Evolutionary conservation across 1,284 basidiomycete genomes (phyloP).

Genomic region (Apiotrichum laibachii): DNA sequence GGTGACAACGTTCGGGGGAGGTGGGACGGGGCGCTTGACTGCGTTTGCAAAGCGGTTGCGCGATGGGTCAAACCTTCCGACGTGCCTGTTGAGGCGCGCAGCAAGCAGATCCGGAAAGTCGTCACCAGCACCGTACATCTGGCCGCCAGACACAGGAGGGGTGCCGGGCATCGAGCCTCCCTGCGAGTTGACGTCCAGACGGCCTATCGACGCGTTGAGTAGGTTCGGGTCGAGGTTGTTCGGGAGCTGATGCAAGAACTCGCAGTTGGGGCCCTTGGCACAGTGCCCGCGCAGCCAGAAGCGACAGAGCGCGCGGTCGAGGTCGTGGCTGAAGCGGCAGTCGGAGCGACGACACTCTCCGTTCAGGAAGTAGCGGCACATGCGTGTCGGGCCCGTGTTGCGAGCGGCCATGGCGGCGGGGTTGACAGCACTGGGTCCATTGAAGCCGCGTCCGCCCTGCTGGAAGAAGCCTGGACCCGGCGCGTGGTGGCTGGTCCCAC

Average conservation of each 20-base stretch:
- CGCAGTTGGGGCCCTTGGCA: slow-evolving; percentile 77
- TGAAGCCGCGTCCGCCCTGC: slow-evolving; percentile 38
- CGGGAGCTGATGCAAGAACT: slow-evolving; percentile 82
- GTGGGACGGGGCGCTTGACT: slow-evolving; percentile 45
- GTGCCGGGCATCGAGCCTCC: slow-evolving; percentile 45
- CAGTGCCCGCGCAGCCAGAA: slow-evolving; percentile 98
- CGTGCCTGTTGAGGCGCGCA: slow-evolving; percentile 46
- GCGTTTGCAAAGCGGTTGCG: slow-evolving; percentile 72
- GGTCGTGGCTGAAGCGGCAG: slow-evolving; percentile 92
- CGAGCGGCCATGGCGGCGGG: slow-evolving; percentile 39
- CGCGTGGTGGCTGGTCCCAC: slow-evolving; percentile 27
- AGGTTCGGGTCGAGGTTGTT: slow-evolving; percentile 53
- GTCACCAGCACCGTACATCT: slow-evolving; percentile 56
- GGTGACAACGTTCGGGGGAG: slow-evolving; percentile 26
- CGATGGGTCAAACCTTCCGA: slow-evolving; percentile 63
- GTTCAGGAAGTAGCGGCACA: slow-evolving; percentile 93
- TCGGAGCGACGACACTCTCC: slow-evolving; percentile 94
- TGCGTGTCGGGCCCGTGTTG: slow-evolving; percentile 54
- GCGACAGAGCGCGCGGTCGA: slow-evolving; percentile 87
- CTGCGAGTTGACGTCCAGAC: slow-evolving; percentile 60
- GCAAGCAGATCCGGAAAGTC: slow-evolving; percentile 74
- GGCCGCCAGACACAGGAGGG: slow-evolving; percentile 20
- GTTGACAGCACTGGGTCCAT: slow-evolving; percentile 22
- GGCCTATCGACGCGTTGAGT: slow-evolving; percentile 64
- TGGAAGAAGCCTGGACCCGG: slow-evolving; percentile 46